Evolutionary conservation across 192 early-diverging fungal genomes (phyloP), one percentile per base, ranked within the genome.

Genomic region (Oehlia diaphana): DNA sequence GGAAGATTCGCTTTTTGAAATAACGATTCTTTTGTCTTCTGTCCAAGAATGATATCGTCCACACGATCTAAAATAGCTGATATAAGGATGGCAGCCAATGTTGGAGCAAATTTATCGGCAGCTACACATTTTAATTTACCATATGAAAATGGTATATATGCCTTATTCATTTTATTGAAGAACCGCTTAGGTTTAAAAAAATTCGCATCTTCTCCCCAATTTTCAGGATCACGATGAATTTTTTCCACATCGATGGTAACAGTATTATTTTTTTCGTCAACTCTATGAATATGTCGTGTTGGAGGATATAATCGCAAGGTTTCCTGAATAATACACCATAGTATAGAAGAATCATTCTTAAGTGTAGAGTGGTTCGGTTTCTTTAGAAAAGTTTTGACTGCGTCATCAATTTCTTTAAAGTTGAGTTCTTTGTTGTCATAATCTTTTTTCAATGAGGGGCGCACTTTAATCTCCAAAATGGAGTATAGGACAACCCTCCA

Each of bases 51-150:
- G 21, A 70, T 10, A 42, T 44, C 37, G 4, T 70, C 39, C 2
- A 70, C 37, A n/a, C 35, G n/a, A n/a, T 33, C 16, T 21, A 70
- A 44, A 44, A 70, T n/a, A 3, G 39, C 5, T 44, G 68, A 16
- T 9, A 70, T 70, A n/a, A 70, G 37, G 14, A 44, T 70, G 9
- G 68, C 68, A 8, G 68, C 39, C 6, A 70, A n/a, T n/a, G 68
- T 70, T 70, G 68, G 68, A 3, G 68, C 68, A 70, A 70, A 70
- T n/a, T 39, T 70, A 10, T 70, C 68, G 1, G 68, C 21, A n/a
- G 68, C 68, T 16, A 39, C 10, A 39, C 68, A 70, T 70, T 70
- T 70, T 31, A 70, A 10, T 23, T 42, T 23, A 1, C 68, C 68
- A 10, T 2, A 1, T 9, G 68, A 70, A 42, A 70, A 70, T n/a